These are phyloP conservation scores for Magnusiomyces paraingens DNA, from an alignment of 1,139 yeast genomes.

Conservation along the genomic window DNA sequence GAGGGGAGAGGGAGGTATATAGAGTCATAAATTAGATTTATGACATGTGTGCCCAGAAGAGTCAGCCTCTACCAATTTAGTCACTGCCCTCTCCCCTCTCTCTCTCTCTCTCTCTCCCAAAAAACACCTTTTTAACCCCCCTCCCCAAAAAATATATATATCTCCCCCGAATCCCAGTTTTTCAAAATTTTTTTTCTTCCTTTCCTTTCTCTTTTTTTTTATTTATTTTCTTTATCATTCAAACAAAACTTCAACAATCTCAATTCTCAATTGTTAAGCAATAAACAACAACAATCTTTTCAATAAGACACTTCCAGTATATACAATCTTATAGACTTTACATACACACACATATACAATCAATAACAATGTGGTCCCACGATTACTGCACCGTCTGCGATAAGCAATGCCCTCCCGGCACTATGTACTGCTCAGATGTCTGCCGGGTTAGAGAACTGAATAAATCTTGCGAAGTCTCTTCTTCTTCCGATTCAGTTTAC, in stretches of 20 bases:
- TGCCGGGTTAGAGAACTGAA: constrained; percentile 27
- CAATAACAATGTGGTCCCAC: constrained; percentile 33
- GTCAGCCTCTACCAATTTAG: no score
- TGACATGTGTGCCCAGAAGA: no score
- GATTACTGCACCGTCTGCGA: constrained; percentile 42
- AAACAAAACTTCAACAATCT: background rate
- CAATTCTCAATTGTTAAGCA: background rate
- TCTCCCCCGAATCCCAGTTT: background rate
- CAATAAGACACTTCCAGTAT: background rate
- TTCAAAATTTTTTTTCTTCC: background rate
- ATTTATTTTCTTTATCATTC: background rate
- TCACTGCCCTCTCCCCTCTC: no score
- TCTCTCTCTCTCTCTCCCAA: no score
- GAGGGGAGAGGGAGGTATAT: no score
- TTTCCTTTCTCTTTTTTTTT: background rate
- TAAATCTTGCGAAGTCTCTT: constrained; percentile 8
- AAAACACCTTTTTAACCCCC: no score
- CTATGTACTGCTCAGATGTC: constrained; percentile 33
- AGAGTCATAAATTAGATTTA: no score
- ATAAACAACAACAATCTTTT: background rate
- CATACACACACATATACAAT: constrained; percentile 10
- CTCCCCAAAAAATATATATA: background rate
- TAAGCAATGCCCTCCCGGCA: constrained; percentile 28
- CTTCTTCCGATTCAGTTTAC: constrained; percentile 16
- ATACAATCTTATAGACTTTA: background rate